Evolutionary conservation across 345 rosid genomes (phyloP).

Genomic region (Eucalyptus marginata): DNA sequence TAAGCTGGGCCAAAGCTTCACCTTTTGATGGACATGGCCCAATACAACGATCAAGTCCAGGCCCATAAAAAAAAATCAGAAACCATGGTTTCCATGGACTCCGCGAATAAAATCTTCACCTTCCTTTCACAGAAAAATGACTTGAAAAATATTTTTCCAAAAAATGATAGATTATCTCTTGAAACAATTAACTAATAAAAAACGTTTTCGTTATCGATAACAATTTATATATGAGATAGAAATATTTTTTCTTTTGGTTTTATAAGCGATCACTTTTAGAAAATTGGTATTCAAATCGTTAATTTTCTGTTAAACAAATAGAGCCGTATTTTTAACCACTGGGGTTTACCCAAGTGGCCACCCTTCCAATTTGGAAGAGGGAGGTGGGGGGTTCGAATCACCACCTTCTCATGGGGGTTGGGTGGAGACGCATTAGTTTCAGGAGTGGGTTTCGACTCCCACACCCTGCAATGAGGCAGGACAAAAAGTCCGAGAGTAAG

Average conservation of each 20-base stretch:
- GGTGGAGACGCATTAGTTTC: too few relatives aligned
- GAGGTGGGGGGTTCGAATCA: too few relatives aligned
- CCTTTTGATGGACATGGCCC: not conserved
- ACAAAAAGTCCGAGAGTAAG: too few relatives aligned
- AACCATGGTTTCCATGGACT: not conserved
- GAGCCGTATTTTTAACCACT: fast-evolving
- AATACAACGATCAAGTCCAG: not conserved
- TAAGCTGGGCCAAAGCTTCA: not conserved
- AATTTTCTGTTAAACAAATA: fast-evolving
- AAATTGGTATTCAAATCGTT: too few relatives aligned
- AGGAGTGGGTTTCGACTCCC: too few relatives aligned
- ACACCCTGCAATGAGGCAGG: too few relatives aligned
- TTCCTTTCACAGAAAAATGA: too few relatives aligned
- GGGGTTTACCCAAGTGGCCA: too few relatives aligned
- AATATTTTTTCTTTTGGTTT: fast-evolving
- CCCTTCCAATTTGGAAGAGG: too few relatives aligned
- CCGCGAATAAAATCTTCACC: not conserved
- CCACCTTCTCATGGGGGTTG: too few relatives aligned
- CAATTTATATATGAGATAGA: fast-evolving
- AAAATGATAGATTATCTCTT: fast-evolving
- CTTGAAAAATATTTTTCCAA: fast-evolving
- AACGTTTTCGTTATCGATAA: fast-evolving
- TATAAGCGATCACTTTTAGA: too few relatives aligned
- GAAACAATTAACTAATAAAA: not conserved
- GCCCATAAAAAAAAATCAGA: not conserved